Evolutionary conservation across 73 alveolate species (phyloP).

Genomic region (Paramecium sexaurelia): DNA sequence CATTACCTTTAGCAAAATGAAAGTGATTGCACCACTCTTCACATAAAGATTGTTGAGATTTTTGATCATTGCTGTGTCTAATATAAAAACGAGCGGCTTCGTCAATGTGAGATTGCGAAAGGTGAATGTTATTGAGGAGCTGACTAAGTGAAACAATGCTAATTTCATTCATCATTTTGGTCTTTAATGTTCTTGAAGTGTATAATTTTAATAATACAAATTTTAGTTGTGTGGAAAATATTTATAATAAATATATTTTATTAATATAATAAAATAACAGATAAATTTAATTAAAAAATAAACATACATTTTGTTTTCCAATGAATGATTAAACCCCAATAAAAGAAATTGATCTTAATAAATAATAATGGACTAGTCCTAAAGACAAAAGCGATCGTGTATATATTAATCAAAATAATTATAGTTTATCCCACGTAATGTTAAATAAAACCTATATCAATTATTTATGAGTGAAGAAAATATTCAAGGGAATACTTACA

Average conservation of each 20-base stretch:
- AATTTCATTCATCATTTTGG: not conserved
- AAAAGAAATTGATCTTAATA: conserved; percentile 27
- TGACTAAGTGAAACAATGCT: not conserved
- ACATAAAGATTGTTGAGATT: not conserved
- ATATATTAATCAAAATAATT: not conserved
- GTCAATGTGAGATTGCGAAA: not conserved
- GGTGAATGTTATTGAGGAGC: not conserved
- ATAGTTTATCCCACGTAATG: conserved; percentile 43
- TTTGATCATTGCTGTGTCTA: conserved; percentile 1
- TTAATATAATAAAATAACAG: conserved; percentile 2
- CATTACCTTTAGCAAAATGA: conserved; percentile 42
- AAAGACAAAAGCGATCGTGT: conserved; percentile 12
- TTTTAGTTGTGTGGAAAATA: not conserved
- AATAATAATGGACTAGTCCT: conserved; percentile 33
- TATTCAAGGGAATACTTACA: not conserved
- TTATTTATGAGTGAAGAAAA: conserved; percentile 50
- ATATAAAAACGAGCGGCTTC: conserved; percentile 28
- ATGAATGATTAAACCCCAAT: conserved; percentile 54
- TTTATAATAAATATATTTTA: not conserved
- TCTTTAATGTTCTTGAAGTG: not conserved
- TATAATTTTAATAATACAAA: not conserved
- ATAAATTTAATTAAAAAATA: not conserved
- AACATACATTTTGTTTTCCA: not conserved
- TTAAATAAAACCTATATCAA: not conserved
- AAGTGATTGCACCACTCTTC: conserved; percentile 56